These are phyloP conservation scores for Fusarium nisikadoi DNA, from an alignment of 2,329 filamentous ascomycete species.

Conservation along the genomic window DNA sequence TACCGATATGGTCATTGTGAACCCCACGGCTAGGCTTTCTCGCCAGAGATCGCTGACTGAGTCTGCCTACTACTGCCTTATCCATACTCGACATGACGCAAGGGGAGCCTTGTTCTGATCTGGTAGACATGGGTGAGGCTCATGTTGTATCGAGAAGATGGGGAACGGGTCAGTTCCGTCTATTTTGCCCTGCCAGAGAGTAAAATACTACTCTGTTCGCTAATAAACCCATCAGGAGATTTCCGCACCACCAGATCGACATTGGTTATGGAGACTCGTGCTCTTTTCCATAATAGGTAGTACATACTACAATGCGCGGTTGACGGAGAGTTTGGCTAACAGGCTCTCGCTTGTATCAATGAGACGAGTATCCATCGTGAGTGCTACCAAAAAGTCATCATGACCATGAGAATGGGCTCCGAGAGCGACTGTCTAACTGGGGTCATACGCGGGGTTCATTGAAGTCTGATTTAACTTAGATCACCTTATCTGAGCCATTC, in stretches of 20 bases:
- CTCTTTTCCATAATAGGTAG: slow-evolving; percentile 1
- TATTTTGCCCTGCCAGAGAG: slow-evolving; percentile 27
- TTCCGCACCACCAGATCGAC: slow-evolving; percentile 36
- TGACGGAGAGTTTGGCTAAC: slow-evolving; percentile 5
- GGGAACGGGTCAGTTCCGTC: slow-evolving; percentile 37
- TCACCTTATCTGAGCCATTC: slow-evolving; percentile 19
- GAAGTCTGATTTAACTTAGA: slow-evolving; percentile 18
- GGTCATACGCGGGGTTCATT: slow-evolving; percentile 7
- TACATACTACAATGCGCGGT: neutral
- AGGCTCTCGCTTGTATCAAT: slow-evolving; percentile 12
- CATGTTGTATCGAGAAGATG: slow-evolving; percentile 15
- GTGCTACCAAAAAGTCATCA: neutral
- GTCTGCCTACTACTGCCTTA: slow-evolving; percentile 33
- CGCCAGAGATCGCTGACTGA: slow-evolving; percentile 1
- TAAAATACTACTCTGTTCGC: neutral
- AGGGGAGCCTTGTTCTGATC: slow-evolving; percentile 34
- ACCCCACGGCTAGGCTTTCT: slow-evolving; percentile 45
- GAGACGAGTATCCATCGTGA: slow-evolving; percentile 21
- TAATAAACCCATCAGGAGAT: slow-evolving; percentile 13
- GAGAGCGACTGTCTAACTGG: neutral
- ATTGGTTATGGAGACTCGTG: slow-evolving; percentile 29
- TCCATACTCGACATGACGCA: slow-evolving; percentile 38
- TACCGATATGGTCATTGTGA: slow-evolving; percentile 9
- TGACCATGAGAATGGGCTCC: neutral
- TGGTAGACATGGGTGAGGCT: slow-evolving; percentile 12